These are phyloP conservation scores for Fusarium odoratissimum DNA, from an alignment of 2,329 filamentous ascomycete genomes.

Conservation along the genomic window DNA sequence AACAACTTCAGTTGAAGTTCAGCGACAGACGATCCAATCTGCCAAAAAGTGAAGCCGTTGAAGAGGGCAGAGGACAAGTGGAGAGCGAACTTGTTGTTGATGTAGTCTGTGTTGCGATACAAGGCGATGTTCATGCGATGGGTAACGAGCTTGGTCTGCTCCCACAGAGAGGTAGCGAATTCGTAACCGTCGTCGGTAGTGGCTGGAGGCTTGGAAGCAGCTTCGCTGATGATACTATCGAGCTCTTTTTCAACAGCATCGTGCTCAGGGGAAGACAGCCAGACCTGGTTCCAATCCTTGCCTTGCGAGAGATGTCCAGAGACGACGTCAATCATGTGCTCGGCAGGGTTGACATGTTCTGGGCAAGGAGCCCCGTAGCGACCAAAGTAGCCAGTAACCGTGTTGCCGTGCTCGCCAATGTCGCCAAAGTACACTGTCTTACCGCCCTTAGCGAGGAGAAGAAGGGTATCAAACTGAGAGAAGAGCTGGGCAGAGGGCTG, in stretches of 20 bases:
- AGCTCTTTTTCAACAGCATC: conserved; percentile 69
- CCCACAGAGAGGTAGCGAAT: conserved; percentile 75
- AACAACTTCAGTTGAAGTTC: conserved; percentile 68
- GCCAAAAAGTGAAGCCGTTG: conserved; percentile 73
- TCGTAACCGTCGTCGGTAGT: conserved; percentile 68
- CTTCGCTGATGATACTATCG: conserved; percentile 67
- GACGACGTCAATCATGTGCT: conserved; percentile 77
- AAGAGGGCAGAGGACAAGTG: conserved; percentile 67
- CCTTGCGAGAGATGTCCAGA: conserved; percentile 60
- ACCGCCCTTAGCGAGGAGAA: conserved; percentile 73
- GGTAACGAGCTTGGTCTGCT: conserved; percentile 73
- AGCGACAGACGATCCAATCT: conserved; percentile 62
- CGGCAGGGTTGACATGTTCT: conserved; percentile 74
- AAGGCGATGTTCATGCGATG: conserved; percentile 71
- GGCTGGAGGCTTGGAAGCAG: conserved; percentile 58
- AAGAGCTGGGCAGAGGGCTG: conserved; percentile 76
- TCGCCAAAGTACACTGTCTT: conserved; percentile 76
- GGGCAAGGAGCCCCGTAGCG: conserved; percentile 72
- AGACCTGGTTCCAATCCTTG: conserved; percentile 76
- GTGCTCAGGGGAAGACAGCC: conserved; percentile 73
- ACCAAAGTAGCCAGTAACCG: conserved; percentile 73
- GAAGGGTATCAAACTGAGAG: conserved; percentile 72
- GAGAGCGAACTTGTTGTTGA: conserved; percentile 71
- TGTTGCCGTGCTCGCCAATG: conserved; percentile 66
- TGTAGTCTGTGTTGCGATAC: conserved; percentile 74